Evolutionary conservation across 352 stramenopile species (phyloP), one percentile per base, ranked within the genome.

Genomic region (Thraustochytrium striatum): DNA sequence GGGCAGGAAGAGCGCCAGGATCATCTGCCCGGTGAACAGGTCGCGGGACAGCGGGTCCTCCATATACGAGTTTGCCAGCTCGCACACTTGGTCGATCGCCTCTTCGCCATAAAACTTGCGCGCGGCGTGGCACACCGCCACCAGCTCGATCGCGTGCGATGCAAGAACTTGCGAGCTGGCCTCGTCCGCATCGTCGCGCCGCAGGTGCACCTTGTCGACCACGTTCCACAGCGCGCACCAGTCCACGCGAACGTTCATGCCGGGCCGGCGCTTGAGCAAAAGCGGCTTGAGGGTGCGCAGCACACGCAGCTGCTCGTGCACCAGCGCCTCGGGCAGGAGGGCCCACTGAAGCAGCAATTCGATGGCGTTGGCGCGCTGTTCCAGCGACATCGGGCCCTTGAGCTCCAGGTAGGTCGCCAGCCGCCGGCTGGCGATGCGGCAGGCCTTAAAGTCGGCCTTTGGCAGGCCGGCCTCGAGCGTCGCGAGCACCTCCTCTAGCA

Each of bases 21-120:
- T 30, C 8, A 30, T 43, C 52, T 75, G 65, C 0, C 65, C 65
- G 5, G 36, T 38, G 36, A 75, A 75, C 33, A 75, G 44, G 52
- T 75, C 65, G 5, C 52, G 44, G 11, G 65, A 75, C 13, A 75
- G 65, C 43, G 65, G 65, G 50, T 75, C 65, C 30, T 3, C 3
- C 65, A 75, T 75, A 43, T 62, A 61, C 3, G 65, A 11, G 47
- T 65, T 61, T n/a, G 65, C 65, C 25, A 11, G 16, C 7, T 72
- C 32, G 52, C 39, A 75, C 0, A 75, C 65, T 7, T 75, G 41
- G 8, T 75, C 65, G 50, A 61, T 9, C 19, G 61, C 50, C 30
- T 58, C 65, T 75, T 30, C 65, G 32, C 28, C 19, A 43, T 75
- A 75, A 32, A 61, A 75, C 1, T 21, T 30, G 3, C 65, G 65